phyloP scores from a whole-genome alignment of 768 basidiomycete genomes.

The Kwoniella europaea region DNA sequence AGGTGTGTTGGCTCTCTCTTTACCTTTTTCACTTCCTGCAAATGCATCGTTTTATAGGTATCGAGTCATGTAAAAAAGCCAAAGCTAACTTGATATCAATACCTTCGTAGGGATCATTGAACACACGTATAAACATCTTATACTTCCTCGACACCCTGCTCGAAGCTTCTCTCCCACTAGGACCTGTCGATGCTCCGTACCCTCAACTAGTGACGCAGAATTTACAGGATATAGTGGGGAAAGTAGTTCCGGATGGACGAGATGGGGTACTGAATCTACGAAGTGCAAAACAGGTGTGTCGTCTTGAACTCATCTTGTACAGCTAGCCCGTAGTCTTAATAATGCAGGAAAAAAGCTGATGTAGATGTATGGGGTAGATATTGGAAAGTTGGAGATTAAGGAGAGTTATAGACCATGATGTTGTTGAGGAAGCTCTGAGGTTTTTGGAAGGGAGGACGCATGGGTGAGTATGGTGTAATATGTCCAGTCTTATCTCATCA shows the following conservation, averaged over 20 bases:
- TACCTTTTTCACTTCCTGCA: too few relatives aligned
- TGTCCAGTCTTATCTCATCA: background rate
- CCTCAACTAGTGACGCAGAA: conserved; percentile 79
- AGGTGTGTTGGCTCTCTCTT: conserved; percentile 63
- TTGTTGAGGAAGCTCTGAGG: conserved; percentile 72
- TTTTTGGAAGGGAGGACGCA: conserved; percentile 50
- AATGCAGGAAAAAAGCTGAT: background rate
- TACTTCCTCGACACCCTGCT: conserved; percentile 83
- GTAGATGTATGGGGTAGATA: conserved; percentile 64
- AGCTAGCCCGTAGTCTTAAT: background rate
- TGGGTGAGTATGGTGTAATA: conserved; percentile 23
- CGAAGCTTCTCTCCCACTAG: conserved; percentile 46
- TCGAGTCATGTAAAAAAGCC: background rate
- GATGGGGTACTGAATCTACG: conserved; percentile 85
- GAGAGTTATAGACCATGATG: conserved; percentile 77
- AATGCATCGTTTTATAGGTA: too few relatives aligned
- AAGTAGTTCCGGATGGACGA: conserved; percentile 85
- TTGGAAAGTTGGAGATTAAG: conserved; percentile 90
- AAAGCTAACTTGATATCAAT: background rate
- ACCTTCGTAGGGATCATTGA: conserved; percentile 76
- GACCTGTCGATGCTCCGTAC: conserved; percentile 65
- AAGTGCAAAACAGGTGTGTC: conserved; percentile 79
- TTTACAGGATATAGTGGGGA: conserved; percentile 74
- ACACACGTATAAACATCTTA: conserved; percentile 88
- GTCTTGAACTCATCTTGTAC: background rate